phyloP scores from a whole-genome alignment of 371 early-diverging fungal genomes.

The Lichtheimia ornata region DNA sequence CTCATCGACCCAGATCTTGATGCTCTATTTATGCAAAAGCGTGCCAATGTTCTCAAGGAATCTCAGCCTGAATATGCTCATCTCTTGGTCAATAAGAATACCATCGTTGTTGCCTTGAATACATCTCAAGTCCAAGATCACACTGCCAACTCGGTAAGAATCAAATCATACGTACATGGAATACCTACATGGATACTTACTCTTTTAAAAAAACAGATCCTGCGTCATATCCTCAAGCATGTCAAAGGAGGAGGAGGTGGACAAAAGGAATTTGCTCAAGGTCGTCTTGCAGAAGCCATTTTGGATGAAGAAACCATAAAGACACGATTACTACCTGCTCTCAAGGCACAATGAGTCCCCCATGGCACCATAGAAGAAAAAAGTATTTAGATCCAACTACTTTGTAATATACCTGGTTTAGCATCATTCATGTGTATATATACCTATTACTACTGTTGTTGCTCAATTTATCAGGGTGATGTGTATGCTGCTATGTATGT shows the following conservation, averaged over 20 bases:
- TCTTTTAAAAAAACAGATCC: constrained; percentile 22
- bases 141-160: constrained; percentile 52
- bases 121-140: constrained; percentile 34
- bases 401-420: too few species aligned
- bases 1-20: constrained; percentile 54
- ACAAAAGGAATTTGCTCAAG: constrained; percentile 51
- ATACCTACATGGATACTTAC: neutral
- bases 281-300: constrained; percentile 32
- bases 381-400: neutral
- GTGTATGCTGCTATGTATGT: neutral
- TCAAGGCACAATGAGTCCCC: constrained; percentile 1
- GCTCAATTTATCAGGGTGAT: constrained; percentile 4
- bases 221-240: constrained; percentile 42
- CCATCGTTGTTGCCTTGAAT: constrained; percentile 52
- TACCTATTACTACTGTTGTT: too few species aligned
- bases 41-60: constrained; percentile 53
- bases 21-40: constrained; percentile 50
- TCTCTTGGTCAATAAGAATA: constrained; percentile 53
- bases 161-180: neutral
- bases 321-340: constrained; percentile 35
- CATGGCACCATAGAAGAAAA: neutral
- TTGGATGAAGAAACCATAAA: constrained; percentile 18
- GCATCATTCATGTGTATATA: too few species aligned
- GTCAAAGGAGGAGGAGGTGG: constrained; percentile 53
- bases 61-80: constrained; percentile 44